A percentile compares a stretch with the other conserved stretches of the same genome.
phyloP scores from a whole-genome alignment of 257 asterid species.

The Fraxinus pennsylvanica region DNA sequence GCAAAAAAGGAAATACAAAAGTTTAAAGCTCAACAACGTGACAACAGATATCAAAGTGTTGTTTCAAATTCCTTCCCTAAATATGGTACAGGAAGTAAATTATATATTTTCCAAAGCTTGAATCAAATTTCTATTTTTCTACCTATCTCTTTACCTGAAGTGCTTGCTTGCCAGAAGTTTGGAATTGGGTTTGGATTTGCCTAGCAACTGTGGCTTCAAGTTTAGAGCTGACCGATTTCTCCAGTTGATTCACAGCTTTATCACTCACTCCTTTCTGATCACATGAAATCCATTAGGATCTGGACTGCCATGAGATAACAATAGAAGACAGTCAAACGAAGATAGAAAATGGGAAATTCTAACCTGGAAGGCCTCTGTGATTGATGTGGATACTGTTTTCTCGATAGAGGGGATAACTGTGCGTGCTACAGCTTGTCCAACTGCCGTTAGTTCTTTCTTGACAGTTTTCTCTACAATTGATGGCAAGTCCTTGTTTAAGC shows the following conservation, averaged over 20 bases:
- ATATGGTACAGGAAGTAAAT: background rate
- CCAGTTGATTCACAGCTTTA: slow-evolving; percentile 86
- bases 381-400: slow-evolving; percentile 69
- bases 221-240: slow-evolving; percentile 78
- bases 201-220: slow-evolving; percentile 82
- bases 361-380: slow-evolving; percentile 84
- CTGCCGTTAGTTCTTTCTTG: slow-evolving; percentile 69
- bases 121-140: background rate
- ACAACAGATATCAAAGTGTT: background rate
- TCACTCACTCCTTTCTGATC: slow-evolving; percentile 95
- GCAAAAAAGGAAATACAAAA: background rate
- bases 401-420: slow-evolving; percentile 67
- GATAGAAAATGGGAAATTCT: slow-evolving; percentile 13
- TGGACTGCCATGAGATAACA: slow-evolving; percentile 9
- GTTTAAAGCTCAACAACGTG: background rate
- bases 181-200: slow-evolving; percentile 89
- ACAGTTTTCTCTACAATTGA: slow-evolving; percentile 66
- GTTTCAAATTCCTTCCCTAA: background rate
- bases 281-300: slow-evolving; percentile 31
- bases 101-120: background rate
- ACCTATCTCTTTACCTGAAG: slow-evolving; percentile 64
- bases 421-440: slow-evolving; percentile 83
- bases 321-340: background rate
- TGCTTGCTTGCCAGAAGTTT: slow-evolving; percentile 95
- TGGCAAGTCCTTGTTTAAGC: background rate